Evolutionary conservation across 2,329 filamentous ascomycete genomes (phyloP).

Genomic region (Rhexocercosporidium sp.): DNA sequence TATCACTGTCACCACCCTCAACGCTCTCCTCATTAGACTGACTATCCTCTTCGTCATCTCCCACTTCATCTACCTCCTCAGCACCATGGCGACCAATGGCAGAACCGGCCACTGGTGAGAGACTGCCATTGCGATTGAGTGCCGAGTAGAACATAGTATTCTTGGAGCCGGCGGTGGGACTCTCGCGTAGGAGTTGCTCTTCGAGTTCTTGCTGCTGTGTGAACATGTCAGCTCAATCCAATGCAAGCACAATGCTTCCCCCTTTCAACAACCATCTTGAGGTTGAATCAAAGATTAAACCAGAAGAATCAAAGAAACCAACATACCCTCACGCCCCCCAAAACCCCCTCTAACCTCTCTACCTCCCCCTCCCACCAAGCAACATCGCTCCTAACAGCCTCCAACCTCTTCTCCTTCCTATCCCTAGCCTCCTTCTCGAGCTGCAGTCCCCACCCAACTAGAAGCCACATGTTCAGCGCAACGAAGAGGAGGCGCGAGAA

Average conservation of each 20-base stretch:
- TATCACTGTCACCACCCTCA: neutral
- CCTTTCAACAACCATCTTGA: neutral
- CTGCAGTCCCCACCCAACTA: slow-evolving; percentile 7
- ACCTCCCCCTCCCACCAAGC: slow-evolving; percentile 22
- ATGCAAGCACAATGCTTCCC: neutral
- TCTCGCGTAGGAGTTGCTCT: neutral
- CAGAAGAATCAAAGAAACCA: neutral
- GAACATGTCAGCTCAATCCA: neutral
- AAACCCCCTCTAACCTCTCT: slow-evolving; percentile 16
- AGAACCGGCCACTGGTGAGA: neutral
- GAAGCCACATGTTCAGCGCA: neutral
- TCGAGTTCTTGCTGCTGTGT: neutral
- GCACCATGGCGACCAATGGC: too few relatives aligned
- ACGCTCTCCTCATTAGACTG: neutral
- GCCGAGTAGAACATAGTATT: too few relatives aligned
- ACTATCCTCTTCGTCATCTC: neutral
- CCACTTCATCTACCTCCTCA: neutral
- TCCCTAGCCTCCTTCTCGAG: slow-evolving; percentile 7
- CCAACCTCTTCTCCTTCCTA: slow-evolving; percentile 9
- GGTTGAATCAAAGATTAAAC: neutral
- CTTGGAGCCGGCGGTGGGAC: neutral
- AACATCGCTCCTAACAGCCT: slow-evolving; percentile 17
- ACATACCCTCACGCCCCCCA: neutral
- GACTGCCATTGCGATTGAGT: neutral
- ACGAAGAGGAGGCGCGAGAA: neutral